phyloP scores from a whole-genome alignment of 2,329 filamentous ascomycete genomes.

The Penicillium expansum region DNA sequence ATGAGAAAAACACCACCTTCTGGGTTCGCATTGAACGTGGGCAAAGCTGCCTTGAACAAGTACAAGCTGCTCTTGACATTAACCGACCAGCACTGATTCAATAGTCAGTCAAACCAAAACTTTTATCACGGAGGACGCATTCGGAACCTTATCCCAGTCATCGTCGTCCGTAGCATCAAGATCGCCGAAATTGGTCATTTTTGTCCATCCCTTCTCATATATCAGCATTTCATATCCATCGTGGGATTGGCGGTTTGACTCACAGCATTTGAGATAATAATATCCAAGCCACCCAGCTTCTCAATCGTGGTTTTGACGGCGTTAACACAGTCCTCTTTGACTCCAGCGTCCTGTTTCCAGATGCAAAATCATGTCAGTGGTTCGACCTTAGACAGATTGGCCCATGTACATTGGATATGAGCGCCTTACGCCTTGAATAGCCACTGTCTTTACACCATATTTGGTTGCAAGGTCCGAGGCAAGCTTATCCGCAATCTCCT shows the following conservation, averaged over 20 bases:
- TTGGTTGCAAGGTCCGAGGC: constrained; percentile 54
- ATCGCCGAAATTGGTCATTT: constrained; percentile 57
- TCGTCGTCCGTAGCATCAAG: constrained; percentile 58
- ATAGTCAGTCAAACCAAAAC: not conserved
- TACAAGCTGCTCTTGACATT: constrained; percentile 59
- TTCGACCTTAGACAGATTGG: not conserved
- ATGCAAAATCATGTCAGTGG: constrained; percentile 7
- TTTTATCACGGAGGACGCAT: not conserved
- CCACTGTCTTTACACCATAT: constrained; percentile 52
- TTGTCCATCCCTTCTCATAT: constrained; percentile 57
- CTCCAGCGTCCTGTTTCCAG: constrained; percentile 56
- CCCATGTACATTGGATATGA: not conserved
- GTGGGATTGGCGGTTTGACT: constrained; percentile 12
- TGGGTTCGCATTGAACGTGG: constrained; percentile 59
- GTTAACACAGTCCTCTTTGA: constrained; percentile 56
- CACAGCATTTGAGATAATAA: constrained; percentile 73
- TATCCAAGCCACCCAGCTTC: constrained; percentile 68
- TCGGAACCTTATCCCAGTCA: constrained; percentile 60
- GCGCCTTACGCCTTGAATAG: constrained; percentile 59
- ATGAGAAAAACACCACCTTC: constrained; percentile 64
- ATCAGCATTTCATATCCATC: not conserved
- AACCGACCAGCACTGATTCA: constrained; percentile 55
- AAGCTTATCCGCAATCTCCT: constrained; percentile 58
- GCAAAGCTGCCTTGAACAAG: constrained; percentile 56
- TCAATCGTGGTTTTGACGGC: constrained; percentile 60